These are phyloP conservation scores for Capsicum chinense DNA, from an alignment of 257 asterid species.

Conservation along the genomic window DNA sequence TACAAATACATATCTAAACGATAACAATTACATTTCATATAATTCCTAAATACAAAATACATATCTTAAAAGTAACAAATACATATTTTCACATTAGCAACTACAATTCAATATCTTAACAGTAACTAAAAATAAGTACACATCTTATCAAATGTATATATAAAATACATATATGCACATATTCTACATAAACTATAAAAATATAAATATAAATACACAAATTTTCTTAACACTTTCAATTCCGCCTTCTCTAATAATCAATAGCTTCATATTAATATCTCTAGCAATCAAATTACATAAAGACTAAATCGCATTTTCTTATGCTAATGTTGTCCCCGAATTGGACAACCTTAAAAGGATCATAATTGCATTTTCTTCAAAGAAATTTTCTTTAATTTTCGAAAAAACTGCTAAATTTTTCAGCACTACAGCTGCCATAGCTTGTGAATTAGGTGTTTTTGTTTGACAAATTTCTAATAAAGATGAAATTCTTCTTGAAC, in stretches of 20 bases:
- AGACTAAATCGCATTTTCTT: slow-evolving; percentile 80
- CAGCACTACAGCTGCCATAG: slow-evolving; percentile 73
- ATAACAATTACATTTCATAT: no score
- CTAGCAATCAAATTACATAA: slow-evolving; percentile 60
- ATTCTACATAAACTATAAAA: no score
- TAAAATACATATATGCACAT: no score
- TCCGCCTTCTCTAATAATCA: slow-evolving; percentile 73
- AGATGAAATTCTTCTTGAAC: slow-evolving; percentile 81
- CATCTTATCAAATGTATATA: no score
- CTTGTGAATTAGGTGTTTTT: slow-evolving; percentile 90
- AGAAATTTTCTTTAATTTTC: slow-evolving; percentile 62
- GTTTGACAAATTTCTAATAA: slow-evolving; percentile 69
- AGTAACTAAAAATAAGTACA: no score
- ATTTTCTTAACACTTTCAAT: slow-evolving; percentile 54
- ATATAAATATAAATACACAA: no score
- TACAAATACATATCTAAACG: no score
- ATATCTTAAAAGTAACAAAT: no score
- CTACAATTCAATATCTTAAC: no score
- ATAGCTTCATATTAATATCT: slow-evolving; percentile 61
- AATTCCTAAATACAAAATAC: no score
- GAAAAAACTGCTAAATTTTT: slow-evolving; percentile 58
- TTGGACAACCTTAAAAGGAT: slow-evolving; percentile 55
- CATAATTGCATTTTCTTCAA: slow-evolving; percentile 66
- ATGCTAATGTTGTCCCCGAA: slow-evolving; percentile 74
- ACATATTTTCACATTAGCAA: no score